Evolutionary conservation across 2,329 filamentous ascomycete species (phyloP), one percentile per base, ranked within the genome.

Genomic region (Ceratocystis ficicola): DNA sequence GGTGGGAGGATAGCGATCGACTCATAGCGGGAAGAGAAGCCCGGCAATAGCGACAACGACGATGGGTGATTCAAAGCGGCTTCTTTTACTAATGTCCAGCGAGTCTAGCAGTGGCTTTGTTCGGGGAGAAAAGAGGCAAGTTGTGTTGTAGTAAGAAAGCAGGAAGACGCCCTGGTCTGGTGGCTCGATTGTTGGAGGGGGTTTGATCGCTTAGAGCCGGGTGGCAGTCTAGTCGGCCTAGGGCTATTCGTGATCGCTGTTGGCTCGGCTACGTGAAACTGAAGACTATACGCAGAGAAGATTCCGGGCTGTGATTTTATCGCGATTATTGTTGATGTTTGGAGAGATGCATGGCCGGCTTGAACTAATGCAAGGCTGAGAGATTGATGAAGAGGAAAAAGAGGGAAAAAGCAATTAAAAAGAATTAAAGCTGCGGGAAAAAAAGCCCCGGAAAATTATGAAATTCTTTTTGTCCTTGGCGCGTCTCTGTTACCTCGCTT

Each of bases 361-460:
- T 2, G 2, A 28, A 17, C 52, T 46, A 44, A 22, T 10, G 25
- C 59, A 22, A 62, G 20, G 20, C 41, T 41, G 30, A 44, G 32
- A 46, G 30, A 28, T 50, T 50, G 46, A 50, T 25, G 22, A 50
- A 50, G 46, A 50, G 46, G 22, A 20, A 50, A 62, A 46, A 7
- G 17, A 22, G 8, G 7, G 20, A 62, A 6, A 62, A 25, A 44
- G 5, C 1, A 46, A 46, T 20, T 50, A 50, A 25, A 50, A 50
- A 20, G 46, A 62, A 46, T 25, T 22, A 46, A 20, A 60, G 36
- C 20, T 64, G 61, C 50, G 65, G 55, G 59, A 66, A 60, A 63
- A 15, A 32, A 60, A 36, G 36, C 15, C 5, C 7, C 17, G 17
- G 22, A 30, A 28, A 28, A 30, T 15, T 5, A 32, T 5, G 25